Conservation (phyloP, 2,329 filamentous ascomycete species). For the Cyphellophora attinorum region DNA sequence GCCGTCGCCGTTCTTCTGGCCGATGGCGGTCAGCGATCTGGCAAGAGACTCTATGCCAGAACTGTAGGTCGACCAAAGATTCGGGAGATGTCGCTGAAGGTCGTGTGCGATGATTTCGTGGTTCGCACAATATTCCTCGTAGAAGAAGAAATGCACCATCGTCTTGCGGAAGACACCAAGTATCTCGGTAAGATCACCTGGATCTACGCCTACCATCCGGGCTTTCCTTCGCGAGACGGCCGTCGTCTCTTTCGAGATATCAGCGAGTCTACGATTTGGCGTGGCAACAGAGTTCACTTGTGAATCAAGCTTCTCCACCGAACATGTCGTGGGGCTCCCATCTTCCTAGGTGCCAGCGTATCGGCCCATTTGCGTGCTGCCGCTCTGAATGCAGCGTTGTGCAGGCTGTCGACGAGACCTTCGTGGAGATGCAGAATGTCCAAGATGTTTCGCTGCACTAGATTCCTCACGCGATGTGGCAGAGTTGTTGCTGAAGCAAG, state of each 20-base stretch:
- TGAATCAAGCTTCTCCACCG: constrained; percentile 27
- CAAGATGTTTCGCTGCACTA: constrained; percentile 69
- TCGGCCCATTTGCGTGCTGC: constrained; percentile 18
- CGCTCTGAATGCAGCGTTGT: constrained; percentile 33
- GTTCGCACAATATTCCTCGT: constrained; percentile 85
- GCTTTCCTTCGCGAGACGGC: too few species aligned
- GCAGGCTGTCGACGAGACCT: constrained; percentile 65
- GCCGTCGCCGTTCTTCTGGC: constrained; percentile 50
- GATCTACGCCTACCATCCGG: constrained; percentile 30
- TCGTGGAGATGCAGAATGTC: constrained; percentile 79
- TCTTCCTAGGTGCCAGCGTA: constrained; percentile 11
- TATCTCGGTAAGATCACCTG: constrained; percentile 44
- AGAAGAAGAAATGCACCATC: constrained; percentile 74
- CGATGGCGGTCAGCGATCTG: constrained; percentile 62
- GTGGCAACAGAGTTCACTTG: too few species aligned
- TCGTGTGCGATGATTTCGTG: constrained; percentile 80
- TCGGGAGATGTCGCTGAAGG: constrained; percentile 57
- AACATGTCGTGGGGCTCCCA: constrained; percentile 11
- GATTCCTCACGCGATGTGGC: constrained; percentile 55
- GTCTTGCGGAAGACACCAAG: constrained; percentile 47
- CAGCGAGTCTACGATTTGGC: too few species aligned
- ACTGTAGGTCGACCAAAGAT: constrained; percentile 71
- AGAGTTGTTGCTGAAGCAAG: constrained; percentile 60
- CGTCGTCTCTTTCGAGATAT: too few species aligned
- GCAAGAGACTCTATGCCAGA: constrained; percentile 77